Percentiles rank a stretch among this genome's conserved stretches.
phyloP scores from a whole-genome alignment of 371 early-diverging fungal species.

The Mortierella sp. region DNA sequence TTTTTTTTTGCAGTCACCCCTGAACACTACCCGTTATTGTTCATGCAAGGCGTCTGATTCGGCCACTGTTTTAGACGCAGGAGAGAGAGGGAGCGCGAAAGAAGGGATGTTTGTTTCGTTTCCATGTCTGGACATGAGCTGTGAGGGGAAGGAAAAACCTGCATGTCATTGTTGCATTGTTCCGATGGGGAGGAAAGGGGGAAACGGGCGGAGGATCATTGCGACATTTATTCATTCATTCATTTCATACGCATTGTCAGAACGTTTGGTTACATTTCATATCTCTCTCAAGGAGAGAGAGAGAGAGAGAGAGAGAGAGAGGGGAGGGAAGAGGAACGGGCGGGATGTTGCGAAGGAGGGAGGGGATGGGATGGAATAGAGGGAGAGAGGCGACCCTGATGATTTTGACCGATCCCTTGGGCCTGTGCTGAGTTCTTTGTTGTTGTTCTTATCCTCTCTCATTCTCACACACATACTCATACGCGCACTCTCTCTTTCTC shows the following conservation, averaged over 20 bases:
- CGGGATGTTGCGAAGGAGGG: too few relatives aligned
- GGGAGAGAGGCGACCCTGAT: not conserved
- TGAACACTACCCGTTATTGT: constrained; percentile 15
- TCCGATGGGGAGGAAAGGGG: not conserved
- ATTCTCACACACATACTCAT: not conserved
- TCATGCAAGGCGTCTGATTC: constrained; percentile 30
- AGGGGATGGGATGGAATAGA: too few relatives aligned
- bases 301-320: not conserved
- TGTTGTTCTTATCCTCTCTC: not conserved
- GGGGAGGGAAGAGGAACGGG: not conserved
- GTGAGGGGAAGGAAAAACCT: not conserved
- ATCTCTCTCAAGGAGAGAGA: not conserved
- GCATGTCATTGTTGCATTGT: not conserved
- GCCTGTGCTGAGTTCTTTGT: not conserved
- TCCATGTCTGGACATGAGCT: not conserved
- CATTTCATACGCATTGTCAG: too few relatives aligned
- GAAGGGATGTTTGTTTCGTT: not conserved
- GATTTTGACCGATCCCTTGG: not conserved
- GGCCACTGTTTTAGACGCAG: not conserved
- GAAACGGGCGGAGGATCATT: not conserved
- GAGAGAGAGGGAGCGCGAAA: not conserved
- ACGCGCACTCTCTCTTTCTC: not conserved
- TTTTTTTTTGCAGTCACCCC: constrained; percentile 11
- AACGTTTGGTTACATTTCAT: not conserved
- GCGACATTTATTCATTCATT: not conserved